Conservation (phyloP, 2,329 filamentous ascomycete species). For the Talaromyces islandicus region DNA sequence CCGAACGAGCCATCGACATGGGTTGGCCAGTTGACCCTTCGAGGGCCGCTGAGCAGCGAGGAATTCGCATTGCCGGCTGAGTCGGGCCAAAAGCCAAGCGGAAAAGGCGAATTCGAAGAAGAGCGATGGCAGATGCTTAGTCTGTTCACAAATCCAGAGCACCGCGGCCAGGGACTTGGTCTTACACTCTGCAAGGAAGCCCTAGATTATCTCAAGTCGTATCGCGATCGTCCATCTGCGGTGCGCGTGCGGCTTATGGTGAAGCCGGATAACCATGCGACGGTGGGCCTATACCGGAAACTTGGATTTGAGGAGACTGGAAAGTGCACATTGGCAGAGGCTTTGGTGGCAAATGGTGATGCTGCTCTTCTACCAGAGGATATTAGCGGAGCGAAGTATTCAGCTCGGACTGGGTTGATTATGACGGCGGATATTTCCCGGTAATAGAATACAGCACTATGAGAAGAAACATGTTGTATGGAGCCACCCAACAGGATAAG, state of each 20-base stretch:
- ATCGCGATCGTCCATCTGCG: slow-evolving; percentile 7
- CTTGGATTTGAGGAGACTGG: slow-evolving; percentile 24
- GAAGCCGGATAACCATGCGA: slow-evolving; percentile 20
- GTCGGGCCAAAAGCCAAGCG: slow-evolving; percentile 17
- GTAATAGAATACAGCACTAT: neutral
- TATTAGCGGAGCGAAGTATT: slow-evolving; percentile 17
- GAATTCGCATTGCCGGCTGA: slow-evolving; percentile 19
- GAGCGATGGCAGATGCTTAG: slow-evolving; percentile 25
- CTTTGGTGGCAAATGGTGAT: slow-evolving; percentile 24
- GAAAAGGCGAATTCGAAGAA: slow-evolving; percentile 18
- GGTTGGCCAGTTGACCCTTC: slow-evolving; percentile 26
- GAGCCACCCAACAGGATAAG: neutral
- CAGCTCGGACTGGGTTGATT: slow-evolving; percentile 13
- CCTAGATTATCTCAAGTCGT: slow-evolving; percentile 15
- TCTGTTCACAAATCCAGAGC: slow-evolving; percentile 24
- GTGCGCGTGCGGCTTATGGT: slow-evolving; percentile 24
- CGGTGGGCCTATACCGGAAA: slow-evolving; percentile 20
- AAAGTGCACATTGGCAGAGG: slow-evolving; percentile 24
- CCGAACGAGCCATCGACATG: slow-evolving; percentile 14
- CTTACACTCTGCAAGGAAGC: slow-evolving; percentile 19
- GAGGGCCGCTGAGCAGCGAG: slow-evolving; percentile 19
- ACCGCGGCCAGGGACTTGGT: slow-evolving; percentile 26
- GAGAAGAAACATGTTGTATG: neutral
- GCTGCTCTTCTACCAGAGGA: slow-evolving; percentile 21
- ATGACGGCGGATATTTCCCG: slow-evolving; percentile 10